Evolutionary conservation across 306 rosid species (phyloP), one percentile per base, ranked within the genome.

Genomic region (Vicia faba): DNA sequence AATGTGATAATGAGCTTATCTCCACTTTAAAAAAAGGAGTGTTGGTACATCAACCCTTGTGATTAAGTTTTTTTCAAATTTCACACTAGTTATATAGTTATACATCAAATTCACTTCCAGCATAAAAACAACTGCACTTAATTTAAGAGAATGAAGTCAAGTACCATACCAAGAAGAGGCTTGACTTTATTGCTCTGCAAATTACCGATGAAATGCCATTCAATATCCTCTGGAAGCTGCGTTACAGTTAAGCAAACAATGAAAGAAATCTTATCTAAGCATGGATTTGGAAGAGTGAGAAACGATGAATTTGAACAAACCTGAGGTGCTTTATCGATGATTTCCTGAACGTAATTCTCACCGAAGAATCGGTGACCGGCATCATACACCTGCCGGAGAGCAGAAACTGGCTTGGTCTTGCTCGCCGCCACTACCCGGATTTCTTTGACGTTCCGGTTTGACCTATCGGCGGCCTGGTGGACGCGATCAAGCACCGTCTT

Each of bases 181-280:
- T 87, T 93, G 14, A 86, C 98, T 78, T 89, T 89, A 62, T 88
- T 89, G 84, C 91, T 88, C 85, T 89, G 97, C 86, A 93, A 79
- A 83, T 93, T 83, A 5, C 97, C 97, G 61, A 88, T 88, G 69
- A 88, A 86, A 79, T 93, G 98, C 96, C 98, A 89, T 79, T 86
- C 83, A 16, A 89, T 82, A 77, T 89, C 97, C 18, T 83, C 91
- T 5, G 96, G 97, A 78, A 89, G 98, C 96, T 89, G 38, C 38
- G 38, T 7, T 33, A 33, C 5, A 33, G 38, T 33, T 7, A 33
- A 1, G 38, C 9, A 33, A 33, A 33, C 38, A 33, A 33, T 33
- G 8, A 7, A 33, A 8, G 2, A 1, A 33, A 33, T 33, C 38
- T 33, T 33, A 6, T 7, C 2, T 33, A 6, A 33, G 38, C 38